phyloP scores from a whole-genome alignment of 1,284 basidiomycete genomes.

The Pascua guehoae region DNA sequence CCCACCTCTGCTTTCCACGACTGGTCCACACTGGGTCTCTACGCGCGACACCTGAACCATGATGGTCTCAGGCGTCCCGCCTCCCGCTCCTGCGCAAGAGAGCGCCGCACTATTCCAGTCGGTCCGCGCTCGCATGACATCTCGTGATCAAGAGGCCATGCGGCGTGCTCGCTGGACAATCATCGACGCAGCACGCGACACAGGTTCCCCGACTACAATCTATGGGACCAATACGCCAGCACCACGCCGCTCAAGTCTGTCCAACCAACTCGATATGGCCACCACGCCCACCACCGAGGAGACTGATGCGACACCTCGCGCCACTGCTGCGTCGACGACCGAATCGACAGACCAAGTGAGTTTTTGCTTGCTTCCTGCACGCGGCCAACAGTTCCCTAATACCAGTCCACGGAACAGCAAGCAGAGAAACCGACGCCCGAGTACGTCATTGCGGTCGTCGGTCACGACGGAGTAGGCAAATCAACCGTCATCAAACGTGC shows the following conservation, averaged over 20 bases:
- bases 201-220: too few relatives aligned
- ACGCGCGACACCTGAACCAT: not conserved
- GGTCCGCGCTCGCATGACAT: conserved; percentile 29
- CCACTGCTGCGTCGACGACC: not conserved
- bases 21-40: not conserved
- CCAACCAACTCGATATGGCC: conserved; percentile 9
- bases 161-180: conserved; percentile 32
- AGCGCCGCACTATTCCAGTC: conserved; percentile 21
- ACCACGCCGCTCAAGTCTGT: conserved; percentile 1
- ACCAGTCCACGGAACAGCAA: not conserved
- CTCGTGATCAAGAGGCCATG: conserved; percentile 38
- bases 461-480: conserved; percentile 42
- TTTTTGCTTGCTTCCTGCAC: not conserved
- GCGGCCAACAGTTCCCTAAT: not conserved
- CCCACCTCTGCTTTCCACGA: not conserved
- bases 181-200: conserved; percentile 1
- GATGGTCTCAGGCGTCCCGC: not conserved
- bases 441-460: conserved; percentile 44
- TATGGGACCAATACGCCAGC: not conserved
- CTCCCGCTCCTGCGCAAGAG: not conserved
- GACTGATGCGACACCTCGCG: not conserved
- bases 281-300: not conserved
- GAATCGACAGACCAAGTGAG: not conserved
- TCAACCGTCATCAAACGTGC: conserved; percentile 41
- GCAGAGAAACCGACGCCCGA: conserved; percentile 10